These are phyloP conservation scores for Schwanniomyces pseudopolymorphus DNA, from an alignment of 805 yeast species.

Conservation along the genomic window DNA sequence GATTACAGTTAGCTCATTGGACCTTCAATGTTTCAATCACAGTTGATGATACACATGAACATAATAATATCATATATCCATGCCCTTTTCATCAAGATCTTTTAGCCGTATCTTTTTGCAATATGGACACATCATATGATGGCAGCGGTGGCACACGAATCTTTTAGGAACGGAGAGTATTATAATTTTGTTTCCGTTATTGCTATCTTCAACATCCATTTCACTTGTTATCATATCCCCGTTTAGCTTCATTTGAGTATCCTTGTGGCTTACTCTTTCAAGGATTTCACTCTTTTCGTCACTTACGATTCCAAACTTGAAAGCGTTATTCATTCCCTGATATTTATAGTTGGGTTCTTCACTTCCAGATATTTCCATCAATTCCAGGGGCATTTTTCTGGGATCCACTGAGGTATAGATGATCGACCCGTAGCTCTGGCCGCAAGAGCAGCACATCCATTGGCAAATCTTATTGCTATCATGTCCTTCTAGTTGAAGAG, in stretches of 20 bases:
- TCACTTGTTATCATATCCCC: background rate
- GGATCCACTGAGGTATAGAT: conserved; percentile 11
- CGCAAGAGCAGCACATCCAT: conserved; percentile 44
- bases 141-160: conserved; percentile 37
- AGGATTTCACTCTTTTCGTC: background rate
- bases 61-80: background rate
- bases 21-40: background rate
- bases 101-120: conserved; percentile 34
- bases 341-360: background rate
- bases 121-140: conserved; percentile 45
- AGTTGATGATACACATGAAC: background rate
- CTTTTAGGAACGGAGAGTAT: conserved; percentile 30
- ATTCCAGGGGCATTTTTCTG: background rate
- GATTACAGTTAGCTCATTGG: background rate
- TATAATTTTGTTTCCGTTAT: conserved; percentile 11
- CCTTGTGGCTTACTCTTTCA: background rate
- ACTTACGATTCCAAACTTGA: background rate
- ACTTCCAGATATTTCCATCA: background rate
- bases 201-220: background rate
- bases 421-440: conserved; percentile 37
- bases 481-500: background rate
- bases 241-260: background rate
- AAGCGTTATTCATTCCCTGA: background rate
- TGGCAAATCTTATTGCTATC: conserved; percentile 31
- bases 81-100: conserved; percentile 18